These are phyloP conservation scores for Curvularia verruculosa DNA, from an alignment of 2,329 filamentous ascomycete genomes.

Conservation along the genomic window DNA sequence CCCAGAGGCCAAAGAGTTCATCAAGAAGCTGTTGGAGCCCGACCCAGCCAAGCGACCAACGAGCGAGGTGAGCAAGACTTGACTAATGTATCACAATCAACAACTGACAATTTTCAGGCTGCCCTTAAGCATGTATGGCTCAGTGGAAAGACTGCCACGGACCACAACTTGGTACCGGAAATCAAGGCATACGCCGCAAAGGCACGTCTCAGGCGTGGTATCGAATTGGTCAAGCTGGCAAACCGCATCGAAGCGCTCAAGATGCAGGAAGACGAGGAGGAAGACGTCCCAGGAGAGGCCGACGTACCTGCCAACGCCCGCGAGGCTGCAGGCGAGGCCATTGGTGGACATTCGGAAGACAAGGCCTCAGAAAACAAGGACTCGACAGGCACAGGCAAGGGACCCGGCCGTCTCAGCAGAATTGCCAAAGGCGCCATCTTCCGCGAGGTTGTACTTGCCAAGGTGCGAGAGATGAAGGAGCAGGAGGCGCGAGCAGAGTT, in stretches of 20 bases:
- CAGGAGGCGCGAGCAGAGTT: conserved; percentile 76
- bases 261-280: conserved; percentile 88
- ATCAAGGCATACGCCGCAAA: conserved; percentile 93
- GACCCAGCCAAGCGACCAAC: conserved; percentile 77
- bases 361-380: conserved; percentile 42
- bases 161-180: conserved; percentile 97
- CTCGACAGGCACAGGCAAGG: conserved; percentile 48
- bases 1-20: conserved; percentile 93
- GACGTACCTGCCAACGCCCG: conserved; percentile 68
- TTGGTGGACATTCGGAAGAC: conserved; percentile 40
- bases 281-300: conserved; percentile 64
- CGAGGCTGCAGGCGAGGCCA: conserved; percentile 59
- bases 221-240: conserved; percentile 93
- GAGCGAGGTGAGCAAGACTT: conserved; percentile 66
- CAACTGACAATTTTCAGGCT: conserved; percentile 57
- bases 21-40: conserved; percentile 78
- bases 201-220: conserved; percentile 87
- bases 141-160: conserved; percentile 85
- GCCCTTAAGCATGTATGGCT: conserved; percentile 87
- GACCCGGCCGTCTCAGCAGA: conserved; percentile 58
- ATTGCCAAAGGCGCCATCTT: conserved; percentile 77
- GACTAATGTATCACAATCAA: neutral
- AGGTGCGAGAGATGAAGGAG: conserved; percentile 90
- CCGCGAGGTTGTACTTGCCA: conserved; percentile 90
- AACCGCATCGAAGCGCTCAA: conserved; percentile 96